phyloP scores from a whole-genome alignment of 306 rosid species.

The Fagus sylvatica region DNA sequence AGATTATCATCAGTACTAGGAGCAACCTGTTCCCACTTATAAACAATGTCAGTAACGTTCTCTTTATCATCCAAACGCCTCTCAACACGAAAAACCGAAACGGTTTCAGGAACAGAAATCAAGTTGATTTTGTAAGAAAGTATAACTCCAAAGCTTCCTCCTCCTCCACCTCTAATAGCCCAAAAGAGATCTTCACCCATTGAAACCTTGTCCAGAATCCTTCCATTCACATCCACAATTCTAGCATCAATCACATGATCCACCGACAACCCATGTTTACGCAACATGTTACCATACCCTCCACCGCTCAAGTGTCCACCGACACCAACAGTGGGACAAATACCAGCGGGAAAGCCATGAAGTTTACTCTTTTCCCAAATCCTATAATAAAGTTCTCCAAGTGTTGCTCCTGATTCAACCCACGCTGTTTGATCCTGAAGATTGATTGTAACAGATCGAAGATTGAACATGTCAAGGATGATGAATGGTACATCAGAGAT shows the following conservation, averaged over 20 bases:
- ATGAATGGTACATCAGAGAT: slow-evolving; percentile 57
- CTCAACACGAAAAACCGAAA: slow-evolving; percentile 47
- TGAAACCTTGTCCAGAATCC: slow-evolving; percentile 43
- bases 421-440: slow-evolving; percentile 41
- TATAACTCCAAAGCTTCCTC: slow-evolving; percentile 71
- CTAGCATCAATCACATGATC: slow-evolving; percentile 67
- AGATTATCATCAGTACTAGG: slow-evolving; percentile 40
- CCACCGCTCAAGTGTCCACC: slow-evolving; percentile 88
- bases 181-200: slow-evolving; percentile 89
- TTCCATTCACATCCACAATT: slow-evolving; percentile 64
- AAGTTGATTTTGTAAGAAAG: slow-evolving; percentile 55
- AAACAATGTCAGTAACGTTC: slow-evolving; percentile 53
- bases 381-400: slow-evolving; percentile 68
- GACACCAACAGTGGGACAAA: slow-evolving; percentile 71
- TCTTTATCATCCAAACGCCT: slow-evolving; percentile 39
- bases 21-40: slow-evolving; percentile 68
- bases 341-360: slow-evolving; percentile 70
- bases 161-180: slow-evolving; percentile 87
- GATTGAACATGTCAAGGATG: slow-evolving; percentile 71
- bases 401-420: slow-evolving; percentile 66
- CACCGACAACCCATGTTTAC: slow-evolving; percentile 62
- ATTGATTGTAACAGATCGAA: slow-evolving; percentile 51
- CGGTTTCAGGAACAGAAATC: slow-evolving; percentile 58
- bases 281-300: slow-evolving; percentile 75
- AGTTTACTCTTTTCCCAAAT: slow-evolving; percentile 64